Base-by-base conservation (phyloP, 148 eudicot genomes). In the Tetragonia tetragonoides region DNA sequence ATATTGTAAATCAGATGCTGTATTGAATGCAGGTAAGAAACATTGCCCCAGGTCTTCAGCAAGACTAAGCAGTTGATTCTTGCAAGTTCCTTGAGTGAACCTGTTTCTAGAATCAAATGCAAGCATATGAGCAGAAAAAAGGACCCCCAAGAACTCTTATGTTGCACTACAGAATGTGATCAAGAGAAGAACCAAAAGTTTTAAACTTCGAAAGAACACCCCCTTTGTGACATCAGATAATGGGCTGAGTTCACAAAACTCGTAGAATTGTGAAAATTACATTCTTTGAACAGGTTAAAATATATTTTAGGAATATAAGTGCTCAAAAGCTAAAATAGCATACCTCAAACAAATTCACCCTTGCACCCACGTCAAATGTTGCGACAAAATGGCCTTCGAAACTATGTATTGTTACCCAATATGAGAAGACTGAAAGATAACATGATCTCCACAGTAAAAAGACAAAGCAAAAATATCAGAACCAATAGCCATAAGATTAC, bases 51-150 rank as follows among this genome's bases (percentile, higher is more conserved):
- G 82, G 84, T 95, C 93, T 84, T 95, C 86, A 80, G 99, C 99
- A 28, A 92, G 85, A 83, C 54, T 68, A 75, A 95, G 97, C 75
- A 95, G 89, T 83, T 92, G 88, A 75, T 93, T 87, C 74, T 86
- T 83, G 86, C 93, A 95, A 80, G 83, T 85, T 82, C 93, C 95
- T 87, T 88, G 85, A 80, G 85, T 71, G 85, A 93, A 95, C 94
- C 94, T 92, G 93, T 90, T 90, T 81, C 92, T 91, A 95, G 96
- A 91, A 91, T 95, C 99, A 95, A 88, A 89, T 83, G 99, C 99
- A 90, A 95, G 99, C 90, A 92, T 87, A 93, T 95, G 99, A 95
- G 99, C 96, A 88, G 99, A 91, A 89, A 95, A 97, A 89, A 95
- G 99, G 34, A 83, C 99, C 99, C 83, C 99, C 99, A 87, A 95